phyloP scores from a whole-genome alignment of 2,329 filamentous ascomycete genomes.

The Epichloe amarillans region DNA sequence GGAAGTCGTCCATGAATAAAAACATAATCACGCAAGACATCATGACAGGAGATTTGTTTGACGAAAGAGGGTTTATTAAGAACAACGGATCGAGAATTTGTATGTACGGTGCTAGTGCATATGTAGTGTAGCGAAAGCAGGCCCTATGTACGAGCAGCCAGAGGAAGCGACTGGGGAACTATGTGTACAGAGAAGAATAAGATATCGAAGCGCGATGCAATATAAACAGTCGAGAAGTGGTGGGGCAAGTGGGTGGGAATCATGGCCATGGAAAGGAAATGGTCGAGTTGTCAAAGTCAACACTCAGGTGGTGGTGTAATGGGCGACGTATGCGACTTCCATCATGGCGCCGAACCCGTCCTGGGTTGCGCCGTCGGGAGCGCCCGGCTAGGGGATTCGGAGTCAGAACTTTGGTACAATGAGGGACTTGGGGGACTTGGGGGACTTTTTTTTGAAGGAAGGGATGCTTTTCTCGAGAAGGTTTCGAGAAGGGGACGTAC shows the following conservation, averaged over 20 bases:
- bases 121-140: not conserved
- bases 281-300: not conserved
- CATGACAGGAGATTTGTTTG: too few relatives aligned
- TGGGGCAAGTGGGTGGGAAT: too few relatives aligned
- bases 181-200: slow-evolving; percentile 8
- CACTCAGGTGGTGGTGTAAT: slow-evolving; percentile 16
- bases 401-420: not conserved
- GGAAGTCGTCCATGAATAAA: too few relatives aligned
- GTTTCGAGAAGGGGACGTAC: too few relatives aligned
- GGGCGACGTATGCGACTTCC: slow-evolving; percentile 38
- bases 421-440: not conserved
- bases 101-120: not conserved
- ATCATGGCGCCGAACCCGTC: slow-evolving; percentile 35
- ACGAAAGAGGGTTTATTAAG: too few relatives aligned
- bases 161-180: slow-evolving; percentile 2
- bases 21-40: too few relatives aligned
- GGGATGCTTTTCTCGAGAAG: not conserved
- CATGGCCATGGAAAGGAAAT: not conserved
- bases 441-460: too few relatives aligned
- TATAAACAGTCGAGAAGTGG: slow-evolving; percentile 1
- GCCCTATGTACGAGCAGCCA: slow-evolving; percentile 3
- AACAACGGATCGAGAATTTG: not conserved
- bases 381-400: slow-evolving; percentile 27
- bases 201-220: not conserved
- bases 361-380: slow-evolving; percentile 31